These are phyloP conservation scores for Vinca minor DNA, from an alignment of 257 asterid genomes.

Conservation along the genomic window DNA sequence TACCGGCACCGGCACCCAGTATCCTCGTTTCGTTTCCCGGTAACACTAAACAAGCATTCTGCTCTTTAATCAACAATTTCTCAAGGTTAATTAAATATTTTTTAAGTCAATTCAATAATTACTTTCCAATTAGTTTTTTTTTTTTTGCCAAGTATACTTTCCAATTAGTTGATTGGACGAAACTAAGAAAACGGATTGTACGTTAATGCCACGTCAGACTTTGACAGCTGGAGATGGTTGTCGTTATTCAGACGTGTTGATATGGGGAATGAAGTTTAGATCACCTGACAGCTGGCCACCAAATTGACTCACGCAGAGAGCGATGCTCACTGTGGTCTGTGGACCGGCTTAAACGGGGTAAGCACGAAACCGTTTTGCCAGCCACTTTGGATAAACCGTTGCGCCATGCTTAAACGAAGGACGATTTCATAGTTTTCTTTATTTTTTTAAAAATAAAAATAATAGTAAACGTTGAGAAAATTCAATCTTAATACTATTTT, in stretches of 20 bases:
- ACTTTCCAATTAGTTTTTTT: background rate
- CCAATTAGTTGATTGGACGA: background rate
- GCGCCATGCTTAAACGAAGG: no score
- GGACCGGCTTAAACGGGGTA: no score
- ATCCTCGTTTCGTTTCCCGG: conserved; percentile 33
- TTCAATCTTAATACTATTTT: no score
- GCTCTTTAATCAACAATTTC: background rate
- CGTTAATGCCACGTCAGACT: conserved; percentile 5
- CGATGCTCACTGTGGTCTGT: no score
- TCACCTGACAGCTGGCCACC: conserved; percentile 19
- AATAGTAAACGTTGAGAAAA: no score
- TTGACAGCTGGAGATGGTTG: conserved; percentile 21
- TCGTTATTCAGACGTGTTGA: background rate
- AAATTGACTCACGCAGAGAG: background rate
- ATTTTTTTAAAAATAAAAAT: no score
- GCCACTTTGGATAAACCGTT: no score
- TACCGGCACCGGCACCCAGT: conserved; percentile 23
- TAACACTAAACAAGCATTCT: conserved; percentile 13
- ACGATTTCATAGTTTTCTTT: no score
- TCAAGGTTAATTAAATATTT: background rate
- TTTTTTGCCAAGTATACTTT: no score
- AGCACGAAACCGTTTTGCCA: no score
- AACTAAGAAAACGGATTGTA: conserved; percentile 1
- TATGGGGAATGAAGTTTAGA: conserved; percentile 10
- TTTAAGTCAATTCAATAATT: background rate